Evolutionary conservation across 1,284 basidiomycete species (phyloP).

Genomic region (Thecaphora thlaspeos): DNA sequence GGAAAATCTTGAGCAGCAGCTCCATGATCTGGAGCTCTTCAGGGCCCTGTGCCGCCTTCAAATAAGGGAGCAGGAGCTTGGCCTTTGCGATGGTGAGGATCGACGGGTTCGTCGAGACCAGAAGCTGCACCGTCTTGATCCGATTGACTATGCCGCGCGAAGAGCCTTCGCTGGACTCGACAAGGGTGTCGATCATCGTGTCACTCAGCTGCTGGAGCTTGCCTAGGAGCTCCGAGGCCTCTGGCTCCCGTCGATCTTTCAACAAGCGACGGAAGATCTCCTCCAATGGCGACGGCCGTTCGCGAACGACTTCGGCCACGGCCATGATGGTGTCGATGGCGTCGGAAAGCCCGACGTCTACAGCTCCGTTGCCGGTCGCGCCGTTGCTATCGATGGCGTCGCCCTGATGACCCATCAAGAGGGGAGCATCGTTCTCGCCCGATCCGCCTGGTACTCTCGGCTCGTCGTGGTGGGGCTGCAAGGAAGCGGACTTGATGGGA

Average conservation of each 20-base stretch:
- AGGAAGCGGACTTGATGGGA: conserved; percentile 15
- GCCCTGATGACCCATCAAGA: too few relatives aligned
- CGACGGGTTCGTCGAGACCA: conserved; percentile 75
- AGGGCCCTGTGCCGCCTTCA: conserved; percentile 74
- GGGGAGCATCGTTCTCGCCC: too few relatives aligned
- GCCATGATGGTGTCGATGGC: conserved; percentile 76
- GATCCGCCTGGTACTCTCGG: too few relatives aligned
- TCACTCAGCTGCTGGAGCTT: conserved; percentile 77
- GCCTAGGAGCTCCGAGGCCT: conserved; percentile 62
- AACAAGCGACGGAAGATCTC: conserved; percentile 68
- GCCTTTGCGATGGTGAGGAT: conserved; percentile 78
- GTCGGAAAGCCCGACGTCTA: conserved; percentile 55
- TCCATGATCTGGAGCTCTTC: conserved; percentile 69
- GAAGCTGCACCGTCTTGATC: conserved; percentile 77
- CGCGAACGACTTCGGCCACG: conserved; percentile 76
- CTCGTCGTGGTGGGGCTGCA: too few relatives aligned
- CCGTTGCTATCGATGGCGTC: too few relatives aligned
- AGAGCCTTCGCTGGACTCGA: conserved; percentile 75
- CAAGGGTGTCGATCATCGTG: conserved; percentile 77
- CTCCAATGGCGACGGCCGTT: conserved; percentile 78
- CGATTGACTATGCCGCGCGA: conserved; percentile 33
- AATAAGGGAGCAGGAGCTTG: conserved; percentile 76
- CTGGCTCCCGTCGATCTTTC: conserved; percentile 34
- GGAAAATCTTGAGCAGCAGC: conserved; percentile 72
- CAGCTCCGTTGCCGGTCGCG: too few relatives aligned